These are phyloP conservation scores for Suhomyces ambrosiae DNA, from an alignment of 1,139 yeast genomes.

Conservation along the genomic window DNA sequence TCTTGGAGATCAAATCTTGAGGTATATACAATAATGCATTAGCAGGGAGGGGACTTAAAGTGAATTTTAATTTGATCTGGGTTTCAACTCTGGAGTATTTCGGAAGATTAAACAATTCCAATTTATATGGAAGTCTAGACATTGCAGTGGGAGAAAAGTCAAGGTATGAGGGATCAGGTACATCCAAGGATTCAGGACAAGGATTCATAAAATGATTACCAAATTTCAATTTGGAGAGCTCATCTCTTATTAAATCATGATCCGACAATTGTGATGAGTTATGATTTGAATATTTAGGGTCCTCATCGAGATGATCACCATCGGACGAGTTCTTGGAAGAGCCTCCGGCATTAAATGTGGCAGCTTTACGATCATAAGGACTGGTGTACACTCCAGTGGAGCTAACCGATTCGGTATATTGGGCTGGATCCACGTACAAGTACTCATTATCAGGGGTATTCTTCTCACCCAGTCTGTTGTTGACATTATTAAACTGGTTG, in stretches of 20 bases:
- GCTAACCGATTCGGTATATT: constrained; percentile 12
- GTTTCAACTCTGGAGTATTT: constrained; percentile 89
- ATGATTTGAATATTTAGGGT: neutral
- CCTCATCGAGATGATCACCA: constrained; percentile 4
- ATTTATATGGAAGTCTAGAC: constrained; percentile 56
- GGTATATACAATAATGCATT: constrained; percentile 77
- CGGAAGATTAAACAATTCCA: constrained; percentile 68
- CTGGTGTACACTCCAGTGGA: constrained; percentile 19
- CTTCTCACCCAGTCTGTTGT: constrained; percentile 1
- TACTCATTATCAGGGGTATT: constrained; percentile 23
- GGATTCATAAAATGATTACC: constrained; percentile 51
- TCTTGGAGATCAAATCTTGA: constrained; percentile 78
- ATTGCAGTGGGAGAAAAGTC: constrained; percentile 42
- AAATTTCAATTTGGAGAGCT: constrained; percentile 57
- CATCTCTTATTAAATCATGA: constrained; percentile 54
- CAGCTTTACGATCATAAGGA: constrained; percentile 16
- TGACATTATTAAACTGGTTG: neutral
- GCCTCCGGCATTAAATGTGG: neutral
- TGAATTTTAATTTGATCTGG: constrained; percentile 76
- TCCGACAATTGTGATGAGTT: constrained; percentile 24
- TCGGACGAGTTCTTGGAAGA: constrained; percentile 3
- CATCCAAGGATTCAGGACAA: constrained; percentile 35
- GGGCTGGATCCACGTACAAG: constrained; percentile 25
- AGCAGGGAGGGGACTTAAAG: constrained; percentile 71
- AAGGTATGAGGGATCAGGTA: constrained; percentile 37